Base-by-base conservation (phyloP, 2,329 filamentous ascomycete genomes). In the Pseudocercospora macadamiae region DNA sequence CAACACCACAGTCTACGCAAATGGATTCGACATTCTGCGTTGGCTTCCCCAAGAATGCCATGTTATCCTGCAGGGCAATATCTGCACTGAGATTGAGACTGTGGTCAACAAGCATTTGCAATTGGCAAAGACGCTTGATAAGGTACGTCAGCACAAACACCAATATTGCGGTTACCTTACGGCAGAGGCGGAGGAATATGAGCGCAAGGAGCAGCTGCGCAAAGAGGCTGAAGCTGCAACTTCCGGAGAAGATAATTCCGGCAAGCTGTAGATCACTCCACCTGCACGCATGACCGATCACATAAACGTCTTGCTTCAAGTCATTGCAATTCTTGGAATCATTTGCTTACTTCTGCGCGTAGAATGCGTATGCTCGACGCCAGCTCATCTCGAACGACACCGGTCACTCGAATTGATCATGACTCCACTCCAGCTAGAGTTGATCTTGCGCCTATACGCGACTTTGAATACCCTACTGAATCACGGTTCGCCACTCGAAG, bases 11-110 rank as follows among this genome's bases (percentile, higher is more conserved):
- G 75, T 79, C 6, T 79, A 79, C 56, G 77, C 76, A 12, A 79
- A 79, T 56, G 77, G 77, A 0, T 80, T 80, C 57, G 77, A 79
- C 58, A 79, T 79, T 30, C 64, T 80, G 34, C 62, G 77, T 12
- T 80, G 77, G 77, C 62, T 80, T 58, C 77, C 78, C 2, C 68
- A 73, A 61, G 68, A 71, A n/a, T 78, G 75, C 52, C 70, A 71
- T 49, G 75, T 80, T 4, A 64, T 71, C 23, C 63, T 80, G 5
- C 70, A 75, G 57, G 77, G 77, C 1, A 72, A 71, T 39, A 74
- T 75, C 8, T 73, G 70, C 48, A 69, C 74, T 26, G 71, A 74
- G 61, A 75, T 79, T 12, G 70, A 71, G 61, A 67, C 63, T 45
- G 77, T 80, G 28, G 76, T 79, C 21, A 70, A 70, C 36, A 76